Base-by-base conservation (phyloP, 2,329 filamentous ascomycete species). In the Colletotrichum tofieldiae region DNA sequence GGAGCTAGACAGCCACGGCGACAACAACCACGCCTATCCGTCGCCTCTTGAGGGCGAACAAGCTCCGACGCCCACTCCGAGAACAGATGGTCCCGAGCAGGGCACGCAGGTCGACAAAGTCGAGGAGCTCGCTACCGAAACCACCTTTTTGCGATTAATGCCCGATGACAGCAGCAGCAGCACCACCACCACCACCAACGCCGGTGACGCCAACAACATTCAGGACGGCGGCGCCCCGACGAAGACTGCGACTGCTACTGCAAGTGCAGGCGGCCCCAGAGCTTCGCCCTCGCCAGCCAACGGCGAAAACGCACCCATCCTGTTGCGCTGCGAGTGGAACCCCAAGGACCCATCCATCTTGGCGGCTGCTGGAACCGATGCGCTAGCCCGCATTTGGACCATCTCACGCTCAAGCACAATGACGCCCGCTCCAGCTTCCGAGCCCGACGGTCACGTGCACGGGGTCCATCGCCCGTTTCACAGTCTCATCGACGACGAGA, bases 251-350 rank as follows among this genome's bases (percentile, higher is more conserved):
- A 37, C 18, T 81, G 71, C 81, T 82, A 32, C 81, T 83, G 75
- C 77, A 67, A 51, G 47, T 65, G 63, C 65, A 55, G 52, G 54
- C 35, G 65, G 58, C 41, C 55, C 54, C 39, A 47, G 65, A 63
- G 77, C 70, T 51, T 77, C 77, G 61, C 77, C 80, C 71, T 77
- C 79, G 59, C 78, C 76, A 78, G 76, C 79, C 75, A 79, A 79
- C 74, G 76, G 78, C 79, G 87, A 89, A 79, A 88, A 86, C 77
- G 84, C 85, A 82, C 89, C 90, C 79, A 86, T 91, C 78, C 83
- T 92, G 81, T 86, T 92, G 84, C 89, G 91, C 82, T 92, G 90
- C 87, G 89, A 91, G 86, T 92, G 90, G 89, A 91, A 89, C 85
- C 90, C 90, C 76, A 86, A 81, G 82, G 87, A 92, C 84, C 88